Evolutionary conservation across 169 alveolate genomes (phyloP).

Genomic region (Plasmodium knowlesi): DNA sequence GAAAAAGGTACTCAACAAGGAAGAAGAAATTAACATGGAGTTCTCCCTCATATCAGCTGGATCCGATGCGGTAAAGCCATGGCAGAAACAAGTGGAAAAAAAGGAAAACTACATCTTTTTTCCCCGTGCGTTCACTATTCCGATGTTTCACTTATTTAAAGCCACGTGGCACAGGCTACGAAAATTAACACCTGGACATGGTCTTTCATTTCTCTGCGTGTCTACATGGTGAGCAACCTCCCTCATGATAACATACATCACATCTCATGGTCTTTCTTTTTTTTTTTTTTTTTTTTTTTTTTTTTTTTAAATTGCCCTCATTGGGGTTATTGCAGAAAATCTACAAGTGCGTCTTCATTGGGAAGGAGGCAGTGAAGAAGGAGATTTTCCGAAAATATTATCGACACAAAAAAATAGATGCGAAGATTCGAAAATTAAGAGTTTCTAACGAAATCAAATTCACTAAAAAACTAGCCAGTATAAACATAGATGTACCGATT

Average conservation of each 20-base stretch:
- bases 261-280: neutral
- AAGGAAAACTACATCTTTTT: neutral
- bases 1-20: neutral
- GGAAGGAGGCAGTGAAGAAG: slow-evolving; percentile 79
- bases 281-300: neutral
- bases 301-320: neutral
- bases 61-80: slow-evolving; percentile 59
- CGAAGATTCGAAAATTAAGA: slow-evolving; percentile 75
- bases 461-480: slow-evolving; percentile 72
- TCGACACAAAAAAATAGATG: slow-evolving; percentile 81
- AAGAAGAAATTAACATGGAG: slow-evolving; percentile 14
- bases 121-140: neutral
- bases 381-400: slow-evolving; percentile 75
- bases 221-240: neutral
- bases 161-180: neutral
- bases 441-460: slow-evolving; percentile 80
- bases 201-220: neutral
- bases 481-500: slow-evolving; percentile 82
- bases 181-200: neutral
- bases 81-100: slow-evolving; percentile 6
- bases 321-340: slow-evolving; percentile 10
- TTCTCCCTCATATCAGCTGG: slow-evolving; percentile 49
- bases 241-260: neutral
- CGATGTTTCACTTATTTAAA: neutral
- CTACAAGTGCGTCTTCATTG: slow-evolving; percentile 64